phyloP scores from a whole-genome alignment of 495 filamentous ascomycete genomes.

The Chaetomium fimeti region DNA sequence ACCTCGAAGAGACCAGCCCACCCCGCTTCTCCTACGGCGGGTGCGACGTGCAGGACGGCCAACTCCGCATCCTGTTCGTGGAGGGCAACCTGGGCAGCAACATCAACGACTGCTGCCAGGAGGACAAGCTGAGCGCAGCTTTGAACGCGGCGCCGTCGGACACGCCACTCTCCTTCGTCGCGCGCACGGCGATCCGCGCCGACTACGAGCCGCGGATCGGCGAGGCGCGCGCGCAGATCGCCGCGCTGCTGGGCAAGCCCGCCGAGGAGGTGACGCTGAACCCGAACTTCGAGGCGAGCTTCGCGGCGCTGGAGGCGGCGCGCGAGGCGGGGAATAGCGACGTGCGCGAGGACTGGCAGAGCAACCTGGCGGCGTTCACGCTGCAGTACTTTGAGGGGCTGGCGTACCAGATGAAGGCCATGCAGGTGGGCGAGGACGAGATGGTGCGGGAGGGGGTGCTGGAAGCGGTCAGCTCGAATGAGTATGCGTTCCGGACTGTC shows the following conservation, averaged over 20 bases:
- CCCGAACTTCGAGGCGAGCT: slow-evolving; percentile 49
- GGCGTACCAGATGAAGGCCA: slow-evolving; percentile 38
- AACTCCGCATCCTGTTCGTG: slow-evolving; percentile 49
- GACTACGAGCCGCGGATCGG: slow-evolving; percentile 46
- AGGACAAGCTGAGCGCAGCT: slow-evolving; percentile 39
- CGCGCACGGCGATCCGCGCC: slow-evolving; percentile 44
- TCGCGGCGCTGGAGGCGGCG: slow-evolving; percentile 43
- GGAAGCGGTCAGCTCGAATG: slow-evolving; percentile 42
- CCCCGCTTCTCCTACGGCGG: slow-evolving; percentile 47
- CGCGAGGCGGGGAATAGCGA: slow-evolving; percentile 20
- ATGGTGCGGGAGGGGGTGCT: slow-evolving; percentile 48
- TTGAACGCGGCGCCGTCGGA: slow-evolving; percentile 45
- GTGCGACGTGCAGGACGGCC: slow-evolving; percentile 46
- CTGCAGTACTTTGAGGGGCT: slow-evolving; percentile 45
- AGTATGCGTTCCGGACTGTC: slow-evolving; percentile 47
- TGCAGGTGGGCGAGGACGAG: slow-evolving; percentile 50
- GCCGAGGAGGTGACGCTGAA: slow-evolving; percentile 41
- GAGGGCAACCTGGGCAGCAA: slow-evolving; percentile 46
- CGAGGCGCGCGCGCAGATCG: slow-evolving; percentile 39
- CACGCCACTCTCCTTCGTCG: slow-evolving; percentile 37
- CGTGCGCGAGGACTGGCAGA: slow-evolving; percentile 46
- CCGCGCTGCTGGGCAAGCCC: slow-evolving; percentile 39
- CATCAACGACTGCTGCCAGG: slow-evolving; percentile 40
- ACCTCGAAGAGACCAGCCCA: slow-evolving; percentile 41
- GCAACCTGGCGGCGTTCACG: slow-evolving; percentile 38